Evolutionary conservation across 345 rosid species (phyloP).

Genomic region (Iberis pinnata): DNA sequence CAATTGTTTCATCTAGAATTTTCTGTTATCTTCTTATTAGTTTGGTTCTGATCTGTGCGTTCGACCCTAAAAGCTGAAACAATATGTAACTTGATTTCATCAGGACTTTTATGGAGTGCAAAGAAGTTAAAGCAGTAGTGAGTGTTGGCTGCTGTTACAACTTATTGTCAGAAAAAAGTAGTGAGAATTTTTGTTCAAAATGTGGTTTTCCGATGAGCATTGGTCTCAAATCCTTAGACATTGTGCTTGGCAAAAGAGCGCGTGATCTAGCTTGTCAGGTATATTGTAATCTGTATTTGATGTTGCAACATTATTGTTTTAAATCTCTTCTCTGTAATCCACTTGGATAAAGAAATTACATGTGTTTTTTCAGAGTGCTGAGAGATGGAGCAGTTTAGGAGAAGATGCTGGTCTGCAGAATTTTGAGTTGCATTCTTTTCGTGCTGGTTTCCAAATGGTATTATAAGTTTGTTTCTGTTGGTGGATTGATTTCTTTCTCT

Average conservation of each 20-base stretch:
- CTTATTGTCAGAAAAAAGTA: conserved; percentile 60
- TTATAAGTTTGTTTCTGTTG: conserved; percentile 8
- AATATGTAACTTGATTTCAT: conserved; percentile 17
- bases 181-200: conserved; percentile 31
- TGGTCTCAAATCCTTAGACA: conserved; percentile 50
- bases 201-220: conserved; percentile 72
- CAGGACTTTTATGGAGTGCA: conserved; percentile 69
- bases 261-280: conserved; percentile 98
- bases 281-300: conserved; percentile 12
- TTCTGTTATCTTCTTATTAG: neutral
- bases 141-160: conserved; percentile 98
- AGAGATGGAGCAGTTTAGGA: conserved; percentile 71
- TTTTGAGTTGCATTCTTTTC: conserved; percentile 84
- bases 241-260: conserved; percentile 56
- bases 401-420: conserved; percentile 71
- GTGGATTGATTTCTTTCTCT: neutral
- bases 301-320: conserved; percentile 4
- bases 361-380: conserved; percentile 63
- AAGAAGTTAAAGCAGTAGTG: conserved; percentile 66
- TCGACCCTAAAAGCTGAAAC: conserved; percentile 16
- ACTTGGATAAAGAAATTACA: neutral
- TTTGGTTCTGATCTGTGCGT: conserved; percentile 1
- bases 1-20: neutral
- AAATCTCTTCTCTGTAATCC: neutral
- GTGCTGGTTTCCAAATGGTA: conserved; percentile 94